Conservation (phyloP, 2,329 filamentous ascomycete species). For the Thielaviopsis ethacetica region DNA sequence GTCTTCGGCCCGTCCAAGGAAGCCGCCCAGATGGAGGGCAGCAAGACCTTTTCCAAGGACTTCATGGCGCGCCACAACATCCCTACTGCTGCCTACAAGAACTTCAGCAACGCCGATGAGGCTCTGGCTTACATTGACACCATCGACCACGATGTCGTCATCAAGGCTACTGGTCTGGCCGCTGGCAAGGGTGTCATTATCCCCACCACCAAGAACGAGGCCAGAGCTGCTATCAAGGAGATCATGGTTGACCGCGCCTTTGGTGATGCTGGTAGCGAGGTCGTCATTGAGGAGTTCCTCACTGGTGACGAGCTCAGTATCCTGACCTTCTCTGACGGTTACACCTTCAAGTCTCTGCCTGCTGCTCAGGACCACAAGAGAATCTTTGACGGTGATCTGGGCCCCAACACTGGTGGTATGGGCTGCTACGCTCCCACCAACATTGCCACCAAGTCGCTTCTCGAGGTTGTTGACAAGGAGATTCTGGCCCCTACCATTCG, state of each 20-base stretch:
- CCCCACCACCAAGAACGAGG: conserved; percentile 66
- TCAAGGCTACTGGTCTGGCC: conserved; percentile 85
- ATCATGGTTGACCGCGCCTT: conserved; percentile 88
- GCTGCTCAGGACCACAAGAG: conserved; percentile 95
- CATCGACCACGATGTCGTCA: conserved; percentile 60
- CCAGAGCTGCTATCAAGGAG: conserved; percentile 61
- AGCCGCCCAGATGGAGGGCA: conserved; percentile 83
- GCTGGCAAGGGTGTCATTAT: conserved; percentile 94
- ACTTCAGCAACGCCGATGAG: conserved; percentile 62
- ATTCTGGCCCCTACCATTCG: conserved; percentile 82
- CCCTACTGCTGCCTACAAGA: conserved; percentile 79
- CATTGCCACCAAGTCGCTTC: conserved; percentile 57
- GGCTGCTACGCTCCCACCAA: conserved; percentile 90
- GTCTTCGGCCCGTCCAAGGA: conserved; percentile 75
- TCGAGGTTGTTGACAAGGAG: conserved; percentile 60
- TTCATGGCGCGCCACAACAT: conserved; percentile 89
- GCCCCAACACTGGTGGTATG: conserved; percentile 95
- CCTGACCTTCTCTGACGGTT: conserved; percentile 80
- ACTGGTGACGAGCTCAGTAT: conserved; percentile 86
- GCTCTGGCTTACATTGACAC: conserved; percentile 60
- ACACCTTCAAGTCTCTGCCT: conserved; percentile 66
- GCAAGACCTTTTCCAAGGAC: conserved; percentile 94
- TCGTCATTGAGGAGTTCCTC: conserved; percentile 90
- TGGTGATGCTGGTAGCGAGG: conserved; percentile 69
- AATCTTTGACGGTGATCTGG: conserved; percentile 75